These are phyloP conservation scores for Begonia masoniana DNA, from an alignment of 306 rosid genomes.

Conservation along the genomic window DNA sequence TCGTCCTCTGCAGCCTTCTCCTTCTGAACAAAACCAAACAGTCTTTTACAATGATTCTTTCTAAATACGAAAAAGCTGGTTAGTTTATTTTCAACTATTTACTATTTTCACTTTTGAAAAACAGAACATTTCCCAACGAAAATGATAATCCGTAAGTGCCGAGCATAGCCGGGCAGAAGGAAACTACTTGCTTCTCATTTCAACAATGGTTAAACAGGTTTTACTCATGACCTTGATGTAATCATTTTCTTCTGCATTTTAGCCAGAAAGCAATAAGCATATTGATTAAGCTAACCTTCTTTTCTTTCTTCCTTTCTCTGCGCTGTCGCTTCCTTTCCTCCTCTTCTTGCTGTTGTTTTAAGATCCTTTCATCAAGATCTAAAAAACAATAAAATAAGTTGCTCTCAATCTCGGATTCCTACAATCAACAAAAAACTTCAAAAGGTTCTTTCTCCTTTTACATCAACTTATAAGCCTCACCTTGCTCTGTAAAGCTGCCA, in stretches of 20 bases:
- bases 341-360: constrained; percentile 96
- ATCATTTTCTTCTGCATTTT: too few species aligned
- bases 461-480: constrained; percentile 17
- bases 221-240: too few species aligned
- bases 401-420: background rate
- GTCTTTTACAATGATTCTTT: too few species aligned
- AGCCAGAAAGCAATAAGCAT: too few species aligned
- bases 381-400: constrained; percentile 3
- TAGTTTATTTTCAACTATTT: too few species aligned
- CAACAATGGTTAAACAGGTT: too few species aligned
- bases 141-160: background rate
- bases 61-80: too few species aligned
- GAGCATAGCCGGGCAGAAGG: too few species aligned
- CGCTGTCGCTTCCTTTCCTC: constrained; percentile 84
- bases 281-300: constrained; percentile 38
- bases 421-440: background rate
- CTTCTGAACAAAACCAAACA: constrained; percentile 32
- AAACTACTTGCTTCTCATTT: too few species aligned
- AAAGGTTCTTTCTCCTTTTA: too few species aligned
- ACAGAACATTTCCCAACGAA: background rate
- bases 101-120: too few species aligned
- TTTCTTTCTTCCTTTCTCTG: constrained; percentile 88
- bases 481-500: constrained; percentile 87
- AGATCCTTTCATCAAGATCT: constrained; percentile 91
- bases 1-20: constrained; percentile 70